Conservation (phyloP, 2,329 filamentous ascomycete species). For the Dothistroma pini region DNA sequence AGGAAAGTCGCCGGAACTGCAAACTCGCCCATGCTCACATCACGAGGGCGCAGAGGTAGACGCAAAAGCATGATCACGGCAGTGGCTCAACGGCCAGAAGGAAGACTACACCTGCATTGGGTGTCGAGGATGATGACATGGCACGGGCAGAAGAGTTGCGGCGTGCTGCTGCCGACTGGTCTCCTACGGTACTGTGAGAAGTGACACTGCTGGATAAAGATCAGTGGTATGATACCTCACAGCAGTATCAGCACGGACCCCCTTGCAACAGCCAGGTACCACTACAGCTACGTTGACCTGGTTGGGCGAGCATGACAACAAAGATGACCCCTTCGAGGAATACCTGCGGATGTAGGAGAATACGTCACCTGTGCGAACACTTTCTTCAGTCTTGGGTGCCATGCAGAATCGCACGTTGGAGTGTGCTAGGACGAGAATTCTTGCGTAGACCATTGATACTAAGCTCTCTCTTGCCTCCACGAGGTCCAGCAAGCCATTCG, state of each 20-base stretch:
- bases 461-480: background rate
- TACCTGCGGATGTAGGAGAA: background rate
- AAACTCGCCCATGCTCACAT: background rate
- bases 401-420: conserved; percentile 1
- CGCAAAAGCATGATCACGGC: background rate
- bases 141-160: background rate
- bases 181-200: background rate
- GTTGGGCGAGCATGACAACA: background rate
- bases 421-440: background rate
- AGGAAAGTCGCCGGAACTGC: background rate
- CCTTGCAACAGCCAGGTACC: background rate
- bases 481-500: background rate
- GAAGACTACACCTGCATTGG: background rate
- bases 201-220: background rate
- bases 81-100: background rate
- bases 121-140: background rate
- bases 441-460: background rate
- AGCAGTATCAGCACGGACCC: background rate
- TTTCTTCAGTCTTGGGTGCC: background rate
- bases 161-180: background rate
- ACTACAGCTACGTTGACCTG: background rate
- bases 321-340: background rate
- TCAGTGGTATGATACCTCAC: background rate
- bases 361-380: background rate
- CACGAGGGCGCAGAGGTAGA: background rate